Base-by-base conservation (phyloP, 371 early-diverging fungal species). In the Mucor mucedo region DNA sequence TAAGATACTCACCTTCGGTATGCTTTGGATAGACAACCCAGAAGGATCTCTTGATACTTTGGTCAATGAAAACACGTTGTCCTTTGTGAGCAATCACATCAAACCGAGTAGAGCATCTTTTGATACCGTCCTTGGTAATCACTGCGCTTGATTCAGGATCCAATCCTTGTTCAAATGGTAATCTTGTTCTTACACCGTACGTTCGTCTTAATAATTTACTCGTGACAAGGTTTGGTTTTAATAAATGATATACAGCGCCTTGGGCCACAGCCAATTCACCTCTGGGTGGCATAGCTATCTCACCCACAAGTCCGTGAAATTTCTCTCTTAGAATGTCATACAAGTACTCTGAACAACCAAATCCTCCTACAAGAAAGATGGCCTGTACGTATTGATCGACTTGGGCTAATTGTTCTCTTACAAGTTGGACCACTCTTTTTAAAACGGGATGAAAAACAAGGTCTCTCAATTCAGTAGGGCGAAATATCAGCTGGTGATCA, bases 351-450 rank as follows among this genome's bases (percentile, higher is more conserved):
- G 84, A 84, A 28, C 83, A 80, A 10, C 87, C 87, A 62, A 86
- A 86, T 35, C 87, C 87, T 59, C 87, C 87, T 3, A 86, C 87
- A 58, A 86, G 66, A 53, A 86, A 86, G 8, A 86, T 59, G 5
- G 84, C 84, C 52, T 79, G 73, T 30, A 82, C 55, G 53, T 70
- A 71, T 5, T 66, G 56, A 2, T 71, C 71, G 13, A 72, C 76
- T 60, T 78, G 75, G 42, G 60, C 61, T 16, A 82, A 48, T 54
- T 82, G 82, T 13, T 82, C 77, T 30, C 77, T 72, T 21, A 82
- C 72, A 53, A 82, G 59, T 21, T 72, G 66, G 9, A 82, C 50
- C 4, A 78, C 79, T 57, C 77, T 73, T 29, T 67, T 66, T 44
- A 82, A 71, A 8, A 82, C 82, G 4, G 82, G 82, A 40, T 75